Evolutionary conservation across 2,329 filamentous ascomycete species (phyloP), one percentile per base, ranked within the genome.

Genomic region (Chaetomiaceae sp.): DNA sequence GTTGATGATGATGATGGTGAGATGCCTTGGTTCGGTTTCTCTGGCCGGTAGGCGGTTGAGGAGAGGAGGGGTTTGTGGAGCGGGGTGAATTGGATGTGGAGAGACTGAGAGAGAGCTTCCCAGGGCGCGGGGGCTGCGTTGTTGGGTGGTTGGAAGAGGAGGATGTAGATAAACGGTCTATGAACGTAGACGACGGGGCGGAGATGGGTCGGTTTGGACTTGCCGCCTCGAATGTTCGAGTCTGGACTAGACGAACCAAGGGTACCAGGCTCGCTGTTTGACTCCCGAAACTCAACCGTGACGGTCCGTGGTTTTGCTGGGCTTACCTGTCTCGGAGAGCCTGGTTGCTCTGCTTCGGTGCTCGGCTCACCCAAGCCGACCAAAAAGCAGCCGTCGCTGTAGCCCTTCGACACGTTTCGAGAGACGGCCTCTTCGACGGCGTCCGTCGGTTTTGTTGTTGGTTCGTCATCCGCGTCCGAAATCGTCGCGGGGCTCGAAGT

Each of bases 101-200:
- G 69, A 1, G 78, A 79, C 41, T 75, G 75, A 64, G 86, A 86
- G 7, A 85, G 68, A 0, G 71, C 62, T n/a, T 78, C 72, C 66
- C 73, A 78, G 4, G 77, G 76, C 2, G 85, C 67, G 1, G 81
- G 79, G 49, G 80, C 75, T 6, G 85, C 85, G 42, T 75, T 75
- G 36, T 75, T 75, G 37, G 78, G 71, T 42, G 78, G 71, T 43
- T 78, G 71, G 67, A 92, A 92, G 4, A 94, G 73, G 56, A 94
- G 85, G 1, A 85, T 80, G 66, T 88, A 91, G 43, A 92, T 79
- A 68, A 92, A 92, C 0, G 89, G 89, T 21, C 78, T 80, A 66
- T 84, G 82, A 41, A 85, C 79, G 64, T 90, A 91, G 45, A 90
- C 79, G 6, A 90, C 78, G 1, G 89, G 84, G 1, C 85, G 80